Conservation (phyloP, 495 filamentous ascomycete genomes). For the Viridothelium virens region DNA sequence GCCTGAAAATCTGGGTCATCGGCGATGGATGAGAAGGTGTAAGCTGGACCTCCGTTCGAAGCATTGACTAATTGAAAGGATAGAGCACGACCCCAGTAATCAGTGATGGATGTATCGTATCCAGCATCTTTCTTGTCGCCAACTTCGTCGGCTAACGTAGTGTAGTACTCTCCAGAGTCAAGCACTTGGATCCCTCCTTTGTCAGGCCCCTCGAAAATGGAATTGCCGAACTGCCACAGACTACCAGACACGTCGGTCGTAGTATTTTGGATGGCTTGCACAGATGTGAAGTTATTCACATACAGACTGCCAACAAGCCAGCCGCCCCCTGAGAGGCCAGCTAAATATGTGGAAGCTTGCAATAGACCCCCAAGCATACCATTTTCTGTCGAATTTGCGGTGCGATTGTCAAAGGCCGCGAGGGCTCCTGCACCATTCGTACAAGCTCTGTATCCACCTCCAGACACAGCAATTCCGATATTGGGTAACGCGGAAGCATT, state of each 20-base stretch:
- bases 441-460: conserved; percentile 77
- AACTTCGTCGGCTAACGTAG: conserved; percentile 54
- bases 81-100: conserved; percentile 80
- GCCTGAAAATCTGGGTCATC: conserved; percentile 54
- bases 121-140: conserved; percentile 59
- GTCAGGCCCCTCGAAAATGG: conserved; percentile 63
- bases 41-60: conserved; percentile 63
- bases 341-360: conserved; percentile 75
- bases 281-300: conserved; percentile 81
- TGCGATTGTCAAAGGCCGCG: conserved; percentile 75
- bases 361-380: conserved; percentile 80
- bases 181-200: conserved; percentile 44
- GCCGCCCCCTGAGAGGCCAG: conserved; percentile 77
- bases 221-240: conserved; percentile 71
- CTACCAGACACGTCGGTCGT: conserved; percentile 41
- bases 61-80: conserved; percentile 79
- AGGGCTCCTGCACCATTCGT: conserved; percentile 84
- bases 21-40: conserved; percentile 86
- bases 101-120: conserved; percentile 71
- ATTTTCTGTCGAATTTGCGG: conserved; percentile 50
- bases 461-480: conserved; percentile 56
- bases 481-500: conserved; percentile 55
- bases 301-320: conserved; percentile 85
- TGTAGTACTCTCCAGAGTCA: conserved; percentile 56
- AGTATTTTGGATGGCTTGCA: conserved; percentile 51